A percentile compares a stretch with the other conserved stretches of the same genome.
Evolutionary conservation across 495 filamentous ascomycete species (phyloP).

Genomic region (Lasiosphaeria hispida): DNA sequence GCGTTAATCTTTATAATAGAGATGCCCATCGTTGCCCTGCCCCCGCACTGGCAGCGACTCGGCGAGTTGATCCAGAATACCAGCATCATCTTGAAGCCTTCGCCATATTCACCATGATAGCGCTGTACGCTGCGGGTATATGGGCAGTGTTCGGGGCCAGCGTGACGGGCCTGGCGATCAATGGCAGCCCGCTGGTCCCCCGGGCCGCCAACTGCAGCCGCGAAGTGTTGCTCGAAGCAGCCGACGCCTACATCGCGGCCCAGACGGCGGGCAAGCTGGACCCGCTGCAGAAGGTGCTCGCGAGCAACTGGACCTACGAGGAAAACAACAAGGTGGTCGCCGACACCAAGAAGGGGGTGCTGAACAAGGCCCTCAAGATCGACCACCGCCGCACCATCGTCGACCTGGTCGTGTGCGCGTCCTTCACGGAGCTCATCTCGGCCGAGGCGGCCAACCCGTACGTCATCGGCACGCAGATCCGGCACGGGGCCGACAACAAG

Average conservation of each 20-base stretch:
- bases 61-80: too few species aligned
- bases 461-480: slow-evolving; percentile 45
- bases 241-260: slow-evolving; percentile 42
- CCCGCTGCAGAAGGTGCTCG: slow-evolving; percentile 13
- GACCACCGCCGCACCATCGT: slow-evolving; percentile 33
- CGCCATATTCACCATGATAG: too few species aligned
- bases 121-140: too few species aligned
- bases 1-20: too few species aligned
- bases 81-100: too few species aligned
- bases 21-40: too few species aligned
- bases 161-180: too few species aligned
- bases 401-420: slow-evolving; percentile 33
- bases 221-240: slow-evolving; percentile 31
- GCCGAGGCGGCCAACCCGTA: slow-evolving; percentile 32
- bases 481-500: slow-evolving; percentile 25
- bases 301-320: slow-evolving; percentile 18
- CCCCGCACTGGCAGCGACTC: too few species aligned
- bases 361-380: slow-evolving; percentile 31
- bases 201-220: slow-evolving; percentile 18
- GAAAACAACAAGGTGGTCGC: slow-evolving; percentile 33
- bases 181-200: too few species aligned
- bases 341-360: slow-evolving; percentile 25
- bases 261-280: slow-evolving; percentile 34
- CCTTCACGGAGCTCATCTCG: slow-evolving; percentile 40
- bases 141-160: too few species aligned